Evolutionary conservation across 805 yeast genomes (phyloP).

Genomic region (Clavispora carvajalis): DNA sequence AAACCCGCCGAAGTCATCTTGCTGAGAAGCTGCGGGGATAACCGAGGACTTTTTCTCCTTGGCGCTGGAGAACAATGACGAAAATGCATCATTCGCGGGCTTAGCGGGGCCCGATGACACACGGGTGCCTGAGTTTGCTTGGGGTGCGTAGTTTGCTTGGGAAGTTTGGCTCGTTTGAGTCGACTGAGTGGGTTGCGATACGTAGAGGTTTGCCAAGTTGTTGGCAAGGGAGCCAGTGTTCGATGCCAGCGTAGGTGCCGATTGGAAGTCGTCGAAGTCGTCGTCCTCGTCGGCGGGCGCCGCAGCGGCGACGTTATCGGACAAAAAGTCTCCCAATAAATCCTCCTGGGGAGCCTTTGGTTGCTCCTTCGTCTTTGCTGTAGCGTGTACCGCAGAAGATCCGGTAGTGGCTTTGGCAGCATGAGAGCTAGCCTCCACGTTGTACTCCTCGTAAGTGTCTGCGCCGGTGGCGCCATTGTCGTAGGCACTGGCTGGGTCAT

Average conservation of each 20-base stretch:
- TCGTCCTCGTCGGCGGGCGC: conserved; percentile 53
- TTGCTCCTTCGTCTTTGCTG: conserved; percentile 22
- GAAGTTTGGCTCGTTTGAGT: conserved; percentile 10
- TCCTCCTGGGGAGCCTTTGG: conserved; percentile 38
- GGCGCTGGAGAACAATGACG: conserved; percentile 64
- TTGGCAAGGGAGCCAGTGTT: conserved; percentile 8
- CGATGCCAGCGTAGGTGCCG: conserved; percentile 43
- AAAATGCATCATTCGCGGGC: conserved; percentile 60
- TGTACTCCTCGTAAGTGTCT: conserved; percentile 56
- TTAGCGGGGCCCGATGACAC: conserved; percentile 37
- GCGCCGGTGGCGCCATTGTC: conserved; percentile 29
- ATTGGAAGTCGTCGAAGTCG: conserved; percentile 81
- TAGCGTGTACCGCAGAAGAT: conserved; percentile 31
- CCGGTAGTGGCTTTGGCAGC: conserved; percentile 31
- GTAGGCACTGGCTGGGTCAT: conserved; percentile 47
- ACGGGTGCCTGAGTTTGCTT: conserved; percentile 5
- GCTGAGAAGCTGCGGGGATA: conserved; percentile 4
- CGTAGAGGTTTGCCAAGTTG: conserved; percentile 23
- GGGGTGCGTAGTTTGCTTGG: conserved; percentile 10
- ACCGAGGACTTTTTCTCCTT: conserved; percentile 37
- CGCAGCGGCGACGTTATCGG: conserved; percentile 18
- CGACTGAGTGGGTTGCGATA: conserved; percentile 11
- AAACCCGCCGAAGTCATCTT: conserved; percentile 29
- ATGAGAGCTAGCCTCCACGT: conserved; percentile 31
- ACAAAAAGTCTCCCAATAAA: conserved; percentile 43